These are phyloP conservation scores for Heterobasidion parviporum DNA, from an alignment of 1,284 basidiomycete species.

Conservation along the genomic window DNA sequence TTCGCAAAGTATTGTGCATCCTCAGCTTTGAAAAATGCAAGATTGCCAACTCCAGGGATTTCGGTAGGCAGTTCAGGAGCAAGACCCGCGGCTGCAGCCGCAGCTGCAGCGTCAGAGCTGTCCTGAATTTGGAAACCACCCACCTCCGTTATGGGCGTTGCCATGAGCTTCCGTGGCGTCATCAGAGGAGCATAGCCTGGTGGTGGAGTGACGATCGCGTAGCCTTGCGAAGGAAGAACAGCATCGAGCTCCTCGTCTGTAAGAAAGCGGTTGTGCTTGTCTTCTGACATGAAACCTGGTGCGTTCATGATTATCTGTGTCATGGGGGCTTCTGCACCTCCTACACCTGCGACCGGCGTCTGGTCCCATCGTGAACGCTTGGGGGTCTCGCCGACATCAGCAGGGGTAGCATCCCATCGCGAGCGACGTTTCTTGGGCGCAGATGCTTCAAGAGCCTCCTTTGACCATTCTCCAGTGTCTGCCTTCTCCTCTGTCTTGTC, in stretches of 20 bases:
- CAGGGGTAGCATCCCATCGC: conserved; percentile 89
- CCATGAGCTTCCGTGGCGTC: conserved; percentile 73
- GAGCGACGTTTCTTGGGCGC: conserved; percentile 88
- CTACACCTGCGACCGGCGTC: conserved; percentile 43
- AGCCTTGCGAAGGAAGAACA: conserved; percentile 83
- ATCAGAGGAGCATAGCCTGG: conserved; percentile 86
- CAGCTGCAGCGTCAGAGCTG: conserved; percentile 80
- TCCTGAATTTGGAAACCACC: conserved; percentile 97
- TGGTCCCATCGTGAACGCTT: conserved; percentile 97
- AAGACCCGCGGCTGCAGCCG: conserved; percentile 84
- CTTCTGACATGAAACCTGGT: conserved; percentile 75
- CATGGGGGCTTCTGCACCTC: conserved; percentile 50
- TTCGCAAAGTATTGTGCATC: conserved; percentile 98
- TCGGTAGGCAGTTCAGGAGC: conserved; percentile 96
- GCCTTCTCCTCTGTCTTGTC: conserved; percentile 57
- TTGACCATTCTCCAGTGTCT: conserved; percentile 59
- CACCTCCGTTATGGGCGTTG: conserved; percentile 62
- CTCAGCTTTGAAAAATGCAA: conserved; percentile 98
- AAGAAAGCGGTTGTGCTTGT: conserved; percentile 92
- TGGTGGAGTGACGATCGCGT: conserved; percentile 88
- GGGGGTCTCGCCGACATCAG: conserved; percentile 58
- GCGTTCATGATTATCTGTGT: conserved; percentile 80
- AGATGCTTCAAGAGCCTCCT: conserved; percentile 61
- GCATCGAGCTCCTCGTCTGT: conserved; percentile 94
- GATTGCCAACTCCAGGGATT: conserved; percentile 94